Evolutionary conservation across 306 rosid species (phyloP), one percentile per base, ranked within the genome.

Genomic region (Glycyrrhiza uralensis): DNA sequence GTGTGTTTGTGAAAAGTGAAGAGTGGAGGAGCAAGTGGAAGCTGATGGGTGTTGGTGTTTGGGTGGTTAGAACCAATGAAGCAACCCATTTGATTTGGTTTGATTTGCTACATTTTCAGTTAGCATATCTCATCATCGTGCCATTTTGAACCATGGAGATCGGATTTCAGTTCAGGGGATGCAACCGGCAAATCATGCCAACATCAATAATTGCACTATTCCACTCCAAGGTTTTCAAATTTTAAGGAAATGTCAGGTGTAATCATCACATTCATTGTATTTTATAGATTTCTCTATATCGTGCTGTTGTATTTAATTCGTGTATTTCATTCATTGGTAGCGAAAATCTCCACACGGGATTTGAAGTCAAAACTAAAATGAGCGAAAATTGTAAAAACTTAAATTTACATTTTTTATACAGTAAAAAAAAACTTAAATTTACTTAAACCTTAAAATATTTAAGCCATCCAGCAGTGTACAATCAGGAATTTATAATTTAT

Each of bases 111-210:
- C 49, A 33, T 60, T 72, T n/a, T 66, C 23, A 45, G 72, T 66
- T 55, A 29, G 7, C 0, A 59, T 32, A 15, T 74, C 20, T 45
- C 18, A 30, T 67, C 59, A 11, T 29, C 35, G 3, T 32, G 4
- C 39, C 2, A n/a, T 6, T 74, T 63, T 36, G 11, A 13, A 75
- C 32, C 38, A 39, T n/a, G 6, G 71, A 64, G 73, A 76, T 76
- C 69, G 19, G 62, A 41, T 50, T 63, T 35, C 15, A 13, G 59
- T 8, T 47, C 45, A 39, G 19, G 49, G 8, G 41, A 66, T 68
- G 62, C 30, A 77, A 68, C 47, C 44, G 17, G 35, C 68, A 63
- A 52, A 62, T 70, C 47, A 77, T 36, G 46, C 64, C 64, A 60
- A 46, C 23, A 73, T 13, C 32, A 62, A 74, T 26, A 35, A 74